A percentile compares a stretch with the other conserved stretches of the same genome.
Evolutionary conservation across 306 rosid genomes (phyloP).

Genomic region (Glycyrrhiza uralensis): DNA sequence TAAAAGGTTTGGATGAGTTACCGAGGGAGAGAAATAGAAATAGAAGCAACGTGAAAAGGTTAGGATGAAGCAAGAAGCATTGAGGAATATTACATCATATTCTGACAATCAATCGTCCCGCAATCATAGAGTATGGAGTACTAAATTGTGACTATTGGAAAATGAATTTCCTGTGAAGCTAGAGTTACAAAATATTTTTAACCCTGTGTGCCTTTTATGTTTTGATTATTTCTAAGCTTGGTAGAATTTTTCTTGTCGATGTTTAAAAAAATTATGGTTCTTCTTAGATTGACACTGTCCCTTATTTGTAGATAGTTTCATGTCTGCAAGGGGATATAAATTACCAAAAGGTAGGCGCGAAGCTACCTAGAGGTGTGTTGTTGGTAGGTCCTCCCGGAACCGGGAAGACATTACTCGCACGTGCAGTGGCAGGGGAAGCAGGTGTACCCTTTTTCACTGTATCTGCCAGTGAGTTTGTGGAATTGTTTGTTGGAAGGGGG

Average conservation of each 20-base stretch:
- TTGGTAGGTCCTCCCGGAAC: constrained; percentile 98
- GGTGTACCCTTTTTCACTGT: constrained; percentile 92
- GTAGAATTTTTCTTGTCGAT: not conserved
- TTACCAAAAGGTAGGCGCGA: constrained; percentile 88
- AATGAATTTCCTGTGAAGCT: not conserved
- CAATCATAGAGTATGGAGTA: not conserved
- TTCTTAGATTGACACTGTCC: constrained; percentile 26
- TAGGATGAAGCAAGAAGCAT: not conserved
- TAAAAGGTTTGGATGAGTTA: constrained; percentile 5
- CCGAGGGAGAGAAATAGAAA: not conserved
- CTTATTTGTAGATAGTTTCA: constrained; percentile 66
- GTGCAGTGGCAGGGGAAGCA: constrained; percentile 99
- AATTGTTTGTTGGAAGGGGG: constrained; percentile 94
- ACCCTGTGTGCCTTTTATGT: not conserved
- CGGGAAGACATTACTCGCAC: constrained; percentile 91
- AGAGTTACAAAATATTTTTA: not conserved
- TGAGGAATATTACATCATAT: not conserved
- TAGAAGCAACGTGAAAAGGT: not conserved
- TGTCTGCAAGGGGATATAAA: constrained; percentile 88
- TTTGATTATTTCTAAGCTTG: not conserved
- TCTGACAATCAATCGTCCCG: not conserved
- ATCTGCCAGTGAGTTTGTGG: constrained; percentile 98
- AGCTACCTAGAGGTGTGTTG: constrained; percentile 86
- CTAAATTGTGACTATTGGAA: constrained; percentile 17
- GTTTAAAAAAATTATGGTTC: constrained; percentile 13